Conservation (phyloP, 2,329 filamentous ascomycete species). For the Arthrobotrys entomopaga region DNA sequence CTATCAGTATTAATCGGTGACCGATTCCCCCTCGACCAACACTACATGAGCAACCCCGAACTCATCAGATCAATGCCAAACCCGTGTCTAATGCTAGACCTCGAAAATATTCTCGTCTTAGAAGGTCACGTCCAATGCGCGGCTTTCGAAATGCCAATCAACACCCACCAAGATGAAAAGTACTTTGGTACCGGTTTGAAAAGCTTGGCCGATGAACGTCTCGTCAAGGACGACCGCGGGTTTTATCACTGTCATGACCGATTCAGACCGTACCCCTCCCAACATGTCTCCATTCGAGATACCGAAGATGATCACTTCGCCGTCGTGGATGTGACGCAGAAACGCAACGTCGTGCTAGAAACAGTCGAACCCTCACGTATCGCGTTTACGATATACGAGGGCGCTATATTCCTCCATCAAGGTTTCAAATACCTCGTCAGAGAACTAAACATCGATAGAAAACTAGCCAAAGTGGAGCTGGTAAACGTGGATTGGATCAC, state of each 20-base stretch:
- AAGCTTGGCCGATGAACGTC: slow-evolving; percentile 69
- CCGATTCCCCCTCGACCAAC: slow-evolving; percentile 88
- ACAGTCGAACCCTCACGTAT: slow-evolving; percentile 96
- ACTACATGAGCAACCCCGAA: slow-evolving; percentile 96
- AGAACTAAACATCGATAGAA: slow-evolving; percentile 79
- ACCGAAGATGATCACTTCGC: slow-evolving; percentile 90
- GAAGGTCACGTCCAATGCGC: slow-evolving; percentile 97
- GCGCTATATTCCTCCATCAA: slow-evolving; percentile 95
- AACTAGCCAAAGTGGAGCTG: slow-evolving; percentile 85
- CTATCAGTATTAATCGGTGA: slow-evolving; percentile 90
- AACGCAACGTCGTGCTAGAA: slow-evolving; percentile 85
- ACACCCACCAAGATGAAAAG: slow-evolving; percentile 75
- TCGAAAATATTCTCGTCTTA: slow-evolving; percentile 88
- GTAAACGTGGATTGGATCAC: slow-evolving; percentile 97
- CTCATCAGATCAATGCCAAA: slow-evolving; percentile 87
- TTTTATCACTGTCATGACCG: slow-evolving; percentile 91
- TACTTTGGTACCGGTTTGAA: slow-evolving; percentile 83
- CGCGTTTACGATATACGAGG: slow-evolving; percentile 95
- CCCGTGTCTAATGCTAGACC: slow-evolving; percentile 85
- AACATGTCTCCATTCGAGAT: slow-evolving; percentile 77
- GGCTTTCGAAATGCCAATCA: slow-evolving; percentile 91
- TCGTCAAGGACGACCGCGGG: slow-evolving; percentile 77
- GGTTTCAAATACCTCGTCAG: slow-evolving; percentile 92
- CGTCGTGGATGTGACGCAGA: slow-evolving; percentile 86
- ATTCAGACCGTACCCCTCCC: slow-evolving; percentile 83